Percentiles rank a stretch among this genome's conserved stretches.
These are phyloP conservation scores for Corchorus capsularis DNA, from an alignment of 345 rosid species.

Conservation along the genomic window DNA sequence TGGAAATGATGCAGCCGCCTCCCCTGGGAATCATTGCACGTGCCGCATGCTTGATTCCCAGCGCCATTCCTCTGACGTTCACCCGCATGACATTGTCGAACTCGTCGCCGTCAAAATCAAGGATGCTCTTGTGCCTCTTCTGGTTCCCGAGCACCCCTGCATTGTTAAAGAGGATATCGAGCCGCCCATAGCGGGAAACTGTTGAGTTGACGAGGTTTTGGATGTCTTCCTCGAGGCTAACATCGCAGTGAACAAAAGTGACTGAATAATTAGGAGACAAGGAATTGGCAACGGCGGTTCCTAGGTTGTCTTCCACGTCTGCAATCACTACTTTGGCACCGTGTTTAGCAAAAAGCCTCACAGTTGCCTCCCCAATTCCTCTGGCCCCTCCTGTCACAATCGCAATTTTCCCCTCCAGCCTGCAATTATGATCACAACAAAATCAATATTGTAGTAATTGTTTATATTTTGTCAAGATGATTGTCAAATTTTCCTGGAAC, in stretches of 20 bases:
- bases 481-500: no score
- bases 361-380: slow-evolving; percentile 81
- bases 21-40: slow-evolving; percentile 15
- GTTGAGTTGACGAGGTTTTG: slow-evolving; percentile 54
- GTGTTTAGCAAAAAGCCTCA: slow-evolving; percentile 55
- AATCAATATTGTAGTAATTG: no score
- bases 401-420: slow-evolving; percentile 81
- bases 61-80: slow-evolving; percentile 63
- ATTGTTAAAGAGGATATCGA: slow-evolving; percentile 77
- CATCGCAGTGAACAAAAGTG: slow-evolving; percentile 64
- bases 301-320: slow-evolving; percentile 55
- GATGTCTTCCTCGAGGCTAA: slow-evolving; percentile 61
- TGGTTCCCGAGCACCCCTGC: slow-evolving; percentile 75
- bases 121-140: slow-evolving; percentile 61
- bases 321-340: slow-evolving; percentile 82
- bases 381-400: slow-evolving; percentile 79
- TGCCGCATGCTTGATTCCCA: slow-evolving; percentile 24
- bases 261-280: slow-evolving; percentile 38
- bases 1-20: slow-evolving; percentile 15
- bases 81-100: slow-evolving; percentile 68
- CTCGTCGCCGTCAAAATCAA: slow-evolving; percentile 59
- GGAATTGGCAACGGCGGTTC: slow-evolving; percentile 47
- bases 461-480: no score
- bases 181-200: slow-evolving; percentile 46
- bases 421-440: not conserved